Base-by-base conservation (phyloP, 805 yeast genomes). In the Naumovozyma baii region DNA sequence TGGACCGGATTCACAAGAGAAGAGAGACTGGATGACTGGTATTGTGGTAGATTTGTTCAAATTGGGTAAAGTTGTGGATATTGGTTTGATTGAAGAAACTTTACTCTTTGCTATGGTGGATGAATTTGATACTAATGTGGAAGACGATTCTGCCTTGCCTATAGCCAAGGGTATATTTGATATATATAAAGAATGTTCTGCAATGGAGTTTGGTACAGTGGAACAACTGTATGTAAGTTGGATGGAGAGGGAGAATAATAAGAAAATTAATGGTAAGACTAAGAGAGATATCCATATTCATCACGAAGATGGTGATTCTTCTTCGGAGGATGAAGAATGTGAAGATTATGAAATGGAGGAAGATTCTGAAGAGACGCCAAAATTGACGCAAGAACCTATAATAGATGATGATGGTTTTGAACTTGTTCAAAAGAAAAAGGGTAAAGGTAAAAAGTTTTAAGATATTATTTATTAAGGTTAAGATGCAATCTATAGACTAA, bases 321-420 rank as follows among this genome's bases (percentile, higher is more conserved):
- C 62, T 3, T 70, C 61, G 3, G 75, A 67, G 14, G 76, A 67
- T 0, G 67, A 61, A 1, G 67, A 59, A 1, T 73, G 67, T 4
- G 74, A 64, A 1, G 68, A 56, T 9, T 53, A 53, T 33, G 70
- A 61, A 4, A 66, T 60, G 29, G 69, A 59, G 15, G 64, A 57
- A 2, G 55, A 55, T 9, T 47, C 40, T 13, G 38, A 46, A 13
- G 39, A 41, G 29, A 19, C 26, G 18, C 1, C 9, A 16, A 2
- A 26, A 32, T 13, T 2, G 46, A 29, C 50, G 10, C 62, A 62
- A 15, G 61, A 61, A 22, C 94, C 95, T 2, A 57, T 82, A 8
- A 71, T 90, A 7, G 97, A 90, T 56, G 97, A 90, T 26, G 97
- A 90, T 56, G 98, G 97, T 1, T 90, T 90, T 55, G 92, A 87